Evolutionary conservation across 805 yeast genomes (phyloP).

Genomic region (Hanseniaspora taiwanica): DNA sequence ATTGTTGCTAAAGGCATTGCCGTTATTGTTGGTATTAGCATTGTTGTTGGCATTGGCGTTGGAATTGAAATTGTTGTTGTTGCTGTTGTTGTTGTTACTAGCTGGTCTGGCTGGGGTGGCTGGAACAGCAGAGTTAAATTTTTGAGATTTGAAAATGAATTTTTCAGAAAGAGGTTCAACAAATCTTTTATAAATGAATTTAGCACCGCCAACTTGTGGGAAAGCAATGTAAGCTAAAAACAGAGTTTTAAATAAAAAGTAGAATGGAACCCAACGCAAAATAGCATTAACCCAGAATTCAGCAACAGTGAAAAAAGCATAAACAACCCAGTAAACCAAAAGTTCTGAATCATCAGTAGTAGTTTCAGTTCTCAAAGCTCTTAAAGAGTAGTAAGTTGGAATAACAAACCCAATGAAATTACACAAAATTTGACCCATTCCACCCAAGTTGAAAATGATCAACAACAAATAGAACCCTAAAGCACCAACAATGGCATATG

Average conservation of each 20-base stretch:
- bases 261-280: constrained; percentile 91
- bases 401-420: constrained; percentile 83
- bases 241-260: constrained; percentile 85
- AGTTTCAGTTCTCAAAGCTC: constrained; percentile 63
- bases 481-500: constrained; percentile 64
- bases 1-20: too few species aligned
- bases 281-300: constrained; percentile 95
- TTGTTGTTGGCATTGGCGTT: too few species aligned
- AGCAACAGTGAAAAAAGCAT: constrained; percentile 75
- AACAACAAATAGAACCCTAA: constrained; percentile 57
- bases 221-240: constrained; percentile 78
- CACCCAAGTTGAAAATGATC: constrained; percentile 83
- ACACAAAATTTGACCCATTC: constrained; percentile 86
- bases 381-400: constrained; percentile 80
- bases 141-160: constrained; percentile 15
- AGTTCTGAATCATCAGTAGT: constrained; percentile 73
- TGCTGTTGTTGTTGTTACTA: not conserved
- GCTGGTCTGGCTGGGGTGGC: not conserved
- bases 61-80: too few species aligned
- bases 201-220: constrained; percentile 83
- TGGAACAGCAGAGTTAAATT: not conserved
- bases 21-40: too few species aligned
- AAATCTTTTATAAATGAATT: constrained; percentile 45
- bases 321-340: constrained; percentile 97
- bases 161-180: constrained; percentile 51